These are phyloP conservation scores for Colletotrichum euphorbiae DNA, from an alignment of 2,329 filamentous ascomycete species.

Conservation along the genomic window DNA sequence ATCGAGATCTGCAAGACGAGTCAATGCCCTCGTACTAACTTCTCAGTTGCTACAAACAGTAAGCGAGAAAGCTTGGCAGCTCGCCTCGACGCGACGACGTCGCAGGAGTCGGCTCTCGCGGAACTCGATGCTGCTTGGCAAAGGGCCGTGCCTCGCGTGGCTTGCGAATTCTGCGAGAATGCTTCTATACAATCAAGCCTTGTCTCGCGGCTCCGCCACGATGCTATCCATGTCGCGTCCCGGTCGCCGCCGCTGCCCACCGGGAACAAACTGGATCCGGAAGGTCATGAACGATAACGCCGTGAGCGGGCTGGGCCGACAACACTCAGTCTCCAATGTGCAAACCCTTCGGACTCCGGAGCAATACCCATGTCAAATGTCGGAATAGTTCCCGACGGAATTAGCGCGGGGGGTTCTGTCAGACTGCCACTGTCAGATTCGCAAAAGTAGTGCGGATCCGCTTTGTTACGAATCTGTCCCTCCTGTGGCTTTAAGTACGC, in stretches of 20 bases:
- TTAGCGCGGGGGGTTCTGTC: not conserved
- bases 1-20: not conserved
- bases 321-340: too few species aligned
- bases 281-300: not conserved
- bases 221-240: not conserved
- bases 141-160: not conserved
- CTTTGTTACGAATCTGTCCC: too few species aligned
- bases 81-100: constrained; percentile 10
- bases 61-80: constrained; percentile 1
- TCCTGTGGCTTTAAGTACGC: too few species aligned
- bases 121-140: constrained; percentile 20
- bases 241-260: not conserved
- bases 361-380: not conserved
- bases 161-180: not conserved
- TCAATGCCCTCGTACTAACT: constrained; percentile 15
- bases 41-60: not conserved
- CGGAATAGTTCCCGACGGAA: constrained; percentile 32
- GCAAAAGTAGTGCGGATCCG: too few species aligned
- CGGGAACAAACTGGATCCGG: constrained; percentile 28
- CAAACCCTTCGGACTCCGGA: not conserved
- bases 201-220: constrained; percentile 27
- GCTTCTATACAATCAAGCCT: not conserved
- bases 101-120: constrained; percentile 3
- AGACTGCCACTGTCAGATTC: too few species aligned
- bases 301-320: not conserved